Evolutionary conservation across 139 green algal species (phyloP), one percentile per base, ranked within the genome.

Genomic region (Desmodesmus armatus): DNA sequence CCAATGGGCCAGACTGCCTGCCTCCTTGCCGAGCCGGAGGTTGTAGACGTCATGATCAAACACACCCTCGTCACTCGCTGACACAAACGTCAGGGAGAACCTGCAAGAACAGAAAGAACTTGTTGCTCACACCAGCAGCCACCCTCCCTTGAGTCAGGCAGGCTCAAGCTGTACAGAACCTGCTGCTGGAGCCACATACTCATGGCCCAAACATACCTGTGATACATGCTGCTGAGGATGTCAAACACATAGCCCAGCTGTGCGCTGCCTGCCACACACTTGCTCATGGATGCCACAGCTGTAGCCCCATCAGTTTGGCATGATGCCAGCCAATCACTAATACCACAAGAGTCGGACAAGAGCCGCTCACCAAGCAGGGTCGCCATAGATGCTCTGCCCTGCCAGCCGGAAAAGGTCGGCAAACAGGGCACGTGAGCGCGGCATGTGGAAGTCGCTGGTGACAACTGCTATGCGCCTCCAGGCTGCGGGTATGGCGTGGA

Each of bases 361-460:
- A n/a, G 9, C 7, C 33, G n/a, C 79, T 2, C 71, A 89, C 82
- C 85, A 83, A 49, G 62, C 0, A 3, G 67, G 33, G 53, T 92
- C 80, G 23, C 71, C 72, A 53, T 78, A 85, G 37, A 93, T 37
- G 44, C 87, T 80, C 21, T 29, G 23, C 9, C 76, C 88, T 5
- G 84, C 88, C 31, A 95, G 73, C 11, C 53, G 33, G 72, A 89
- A 98, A 37, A 92, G 87, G 43, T 72, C 82, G 6, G 91, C 43
- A 85, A 97, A 97, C 9, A 96, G 92, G n/a, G 88, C 88, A 4
- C 63, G 78, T 25, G 86, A 92, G 31, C 95, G 88, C 0, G 92
- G 90, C 94, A 98, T 97, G 88, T 98, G 95, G 86, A 97, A 98
- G 71, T 90, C 87, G 75, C 84, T 92, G 2, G 95, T 85, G 3